phyloP scores from a whole-genome alignment of 2,329 filamentous ascomycete genomes.

The Nemania sp. region DNA sequence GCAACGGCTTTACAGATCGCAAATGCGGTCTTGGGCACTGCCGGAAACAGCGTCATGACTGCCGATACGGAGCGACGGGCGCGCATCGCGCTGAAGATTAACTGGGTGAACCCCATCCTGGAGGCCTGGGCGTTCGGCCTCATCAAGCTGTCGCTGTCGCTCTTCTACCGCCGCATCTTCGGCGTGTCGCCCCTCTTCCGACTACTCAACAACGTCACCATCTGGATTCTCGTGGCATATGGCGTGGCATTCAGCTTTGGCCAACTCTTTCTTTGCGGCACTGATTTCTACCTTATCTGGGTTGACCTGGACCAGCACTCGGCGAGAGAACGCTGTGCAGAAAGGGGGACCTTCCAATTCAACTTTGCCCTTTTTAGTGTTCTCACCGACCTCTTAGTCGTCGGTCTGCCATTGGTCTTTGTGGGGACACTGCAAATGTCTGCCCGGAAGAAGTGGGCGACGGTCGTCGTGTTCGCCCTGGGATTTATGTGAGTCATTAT shows the following conservation, averaged over 20 bases:
- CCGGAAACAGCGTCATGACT: slow-evolving; percentile 11
- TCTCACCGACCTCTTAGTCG: slow-evolving; percentile 15
- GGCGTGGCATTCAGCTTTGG: slow-evolving; percentile 3
- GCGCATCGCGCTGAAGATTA: slow-evolving; percentile 13
- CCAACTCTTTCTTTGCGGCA: slow-evolving; percentile 18
- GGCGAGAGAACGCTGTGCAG: slow-evolving; percentile 5
- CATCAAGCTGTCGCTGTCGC: slow-evolving; percentile 22
- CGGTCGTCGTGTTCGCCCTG: slow-evolving; percentile 9
- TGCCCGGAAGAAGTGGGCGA: slow-evolving; percentile 16
- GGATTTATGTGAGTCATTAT: slow-evolving; percentile 10
- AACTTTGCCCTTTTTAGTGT: slow-evolving; percentile 17
- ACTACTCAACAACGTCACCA: slow-evolving; percentile 7
- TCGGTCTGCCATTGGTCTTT: slow-evolving; percentile 19
- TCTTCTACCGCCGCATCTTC: slow-evolving; percentile 24
- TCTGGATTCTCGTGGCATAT: slow-evolving; percentile 9
- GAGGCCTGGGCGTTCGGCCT: slow-evolving; percentile 17
- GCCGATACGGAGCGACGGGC: slow-evolving; percentile 11
- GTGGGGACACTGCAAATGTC: slow-evolving; percentile 12
- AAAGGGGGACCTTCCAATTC: slow-evolving; percentile 18
- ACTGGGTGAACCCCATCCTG: slow-evolving; percentile 18
- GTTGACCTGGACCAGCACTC: slow-evolving; percentile 15
- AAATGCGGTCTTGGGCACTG: slow-evolving; percentile 17
- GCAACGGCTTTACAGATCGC: slow-evolving; percentile 11
- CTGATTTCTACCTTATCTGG: slow-evolving; percentile 24
- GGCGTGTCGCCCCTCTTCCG: slow-evolving; percentile 13